Evolutionary conservation across 108 stramenopile genomes (phyloP).

Genomic region (Cyclostephanos tholiformis): DNA sequence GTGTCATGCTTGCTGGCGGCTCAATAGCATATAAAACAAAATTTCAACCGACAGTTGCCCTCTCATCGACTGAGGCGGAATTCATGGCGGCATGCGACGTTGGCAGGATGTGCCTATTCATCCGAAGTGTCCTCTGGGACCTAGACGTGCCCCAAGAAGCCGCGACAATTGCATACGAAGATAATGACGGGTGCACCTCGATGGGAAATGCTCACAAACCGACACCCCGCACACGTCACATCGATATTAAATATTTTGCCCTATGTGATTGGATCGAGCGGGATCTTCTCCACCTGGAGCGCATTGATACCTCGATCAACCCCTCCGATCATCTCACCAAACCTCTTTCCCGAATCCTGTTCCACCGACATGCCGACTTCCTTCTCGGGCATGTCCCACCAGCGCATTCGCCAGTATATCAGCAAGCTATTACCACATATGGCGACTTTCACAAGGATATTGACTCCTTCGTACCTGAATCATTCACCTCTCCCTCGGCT

Average conservation of each 20-base stretch:
- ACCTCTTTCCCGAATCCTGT: neutral
- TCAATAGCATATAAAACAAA: too few relatives aligned
- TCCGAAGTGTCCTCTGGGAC: conserved; percentile 35
- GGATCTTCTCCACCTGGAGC: neutral
- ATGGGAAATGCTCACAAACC: too few relatives aligned
- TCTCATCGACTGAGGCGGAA: too few relatives aligned
- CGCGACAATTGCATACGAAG: too few relatives aligned
- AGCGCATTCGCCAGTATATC: too few relatives aligned
- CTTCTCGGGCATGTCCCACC: conserved; percentile 13
- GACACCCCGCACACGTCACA: conserved; percentile 20
- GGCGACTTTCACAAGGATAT: too few relatives aligned
- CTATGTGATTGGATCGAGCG: neutral
- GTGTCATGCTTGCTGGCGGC: too few relatives aligned
- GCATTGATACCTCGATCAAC: neutral
- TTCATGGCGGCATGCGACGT: conserved; percentile 22
- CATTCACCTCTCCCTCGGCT: too few relatives aligned
- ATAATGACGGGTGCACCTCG: too few relatives aligned
- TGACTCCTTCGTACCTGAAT: too few relatives aligned
- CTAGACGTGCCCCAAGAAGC: too few relatives aligned
- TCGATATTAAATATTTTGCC: conserved; percentile 20
- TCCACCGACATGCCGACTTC: conserved; percentile 10
- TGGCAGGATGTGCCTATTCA: conserved; percentile 21
- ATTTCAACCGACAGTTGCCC: too few relatives aligned
- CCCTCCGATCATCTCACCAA: conserved; percentile 8
- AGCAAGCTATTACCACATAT: neutral